A percentile compares a stretch with the other conserved stretches of the same genome.
Conservation (phyloP, 2,329 filamentous ascomycete species). For the Eutypella sp. region DNA sequence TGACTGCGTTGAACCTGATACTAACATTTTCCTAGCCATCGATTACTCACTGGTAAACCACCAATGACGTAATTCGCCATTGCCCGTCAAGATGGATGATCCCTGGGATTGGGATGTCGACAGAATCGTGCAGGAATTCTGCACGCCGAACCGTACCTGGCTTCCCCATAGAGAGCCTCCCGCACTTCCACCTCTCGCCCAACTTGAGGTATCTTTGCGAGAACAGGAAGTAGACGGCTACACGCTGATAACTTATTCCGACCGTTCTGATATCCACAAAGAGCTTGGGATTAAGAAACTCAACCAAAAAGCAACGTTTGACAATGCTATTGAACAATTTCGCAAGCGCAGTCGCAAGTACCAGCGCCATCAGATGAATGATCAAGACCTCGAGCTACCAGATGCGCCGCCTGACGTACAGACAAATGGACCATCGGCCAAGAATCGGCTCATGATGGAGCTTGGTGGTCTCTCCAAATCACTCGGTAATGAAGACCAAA, state of each 20-base stretch:
- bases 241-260: slow-evolving; percentile 52
- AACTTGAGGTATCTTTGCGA: slow-evolving; percentile 51
- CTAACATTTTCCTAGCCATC: background rate
- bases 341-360: slow-evolving; percentile 48
- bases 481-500: background rate
- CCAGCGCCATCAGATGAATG: slow-evolving; percentile 19
- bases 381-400: too few relatives aligned
- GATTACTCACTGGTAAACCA: background rate
- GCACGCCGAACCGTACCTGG: slow-evolving; percentile 48
- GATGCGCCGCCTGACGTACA: too few relatives aligned
- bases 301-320: slow-evolving; percentile 54
- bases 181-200: slow-evolving; percentile 44
- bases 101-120: slow-evolving; percentile 72
- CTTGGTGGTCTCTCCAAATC: too few relatives aligned
- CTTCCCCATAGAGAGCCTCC: slow-evolving; percentile 25
- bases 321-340: slow-evolving; percentile 53
- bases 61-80: slow-evolving; percentile 1
- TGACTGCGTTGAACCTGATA: background rate
- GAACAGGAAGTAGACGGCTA: slow-evolving; percentile 63
- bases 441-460: too few relatives aligned
- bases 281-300: slow-evolving; percentile 54
- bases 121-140: slow-evolving; percentile 62
- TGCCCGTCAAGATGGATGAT: slow-evolving; percentile 41
- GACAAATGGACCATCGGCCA: too few relatives aligned
- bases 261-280: slow-evolving; percentile 46